Base-by-base conservation (phyloP, 2,329 filamentous ascomycete genomes). In the Aspergillus pseudotamarii region DNA sequence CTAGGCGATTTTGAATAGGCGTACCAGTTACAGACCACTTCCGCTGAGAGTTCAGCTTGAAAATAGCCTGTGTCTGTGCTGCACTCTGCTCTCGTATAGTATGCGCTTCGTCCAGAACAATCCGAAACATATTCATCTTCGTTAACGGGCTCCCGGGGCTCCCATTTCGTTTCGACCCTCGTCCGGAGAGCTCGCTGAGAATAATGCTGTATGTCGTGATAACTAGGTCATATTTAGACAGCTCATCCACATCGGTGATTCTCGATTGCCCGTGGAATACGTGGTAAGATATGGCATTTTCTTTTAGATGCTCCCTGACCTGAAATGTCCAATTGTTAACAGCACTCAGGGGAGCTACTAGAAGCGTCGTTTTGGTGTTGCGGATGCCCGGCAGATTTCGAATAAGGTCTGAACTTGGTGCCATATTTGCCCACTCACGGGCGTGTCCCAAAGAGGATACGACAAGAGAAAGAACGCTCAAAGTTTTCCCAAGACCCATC, bases 1-100 rank as follows among this genome's bases (percentile, higher is more conserved):
- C 93, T 2, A 98, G 84, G 4, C 92, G 89, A 73, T 99, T 99
- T 78, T 98, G 94, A 10, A 98, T 92, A 0, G 94, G 95, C 0
- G 95, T 98, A 60, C 94, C 95, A 0, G 95, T 98, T n/a, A 98
- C 92, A 3, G 94, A 94, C 95, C 95, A 99, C 38, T 94, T 89
- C 36, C 94, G 88, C 72, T 91, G 86, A 2, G 93, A 92, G 64
- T 91, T 85, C 3, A 98, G 82, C 23, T 88, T 86, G 67, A 93
- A 94, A 23, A 95, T 92, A 3, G 92, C 92, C 75, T 94, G 93
- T 59, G 93, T 96, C 69, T 94, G 91, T 46, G 91, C 82, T 0
- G 93, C 94, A 4, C 84, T 86, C 66, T 92, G 90, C 70, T 96
- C 94, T 30, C 95, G 91, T 68, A 99, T 98, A 78, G 91, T 91